Conservation (phyloP, 768 basidiomycete genomes). For the Tulasnella sp. region DNA sequence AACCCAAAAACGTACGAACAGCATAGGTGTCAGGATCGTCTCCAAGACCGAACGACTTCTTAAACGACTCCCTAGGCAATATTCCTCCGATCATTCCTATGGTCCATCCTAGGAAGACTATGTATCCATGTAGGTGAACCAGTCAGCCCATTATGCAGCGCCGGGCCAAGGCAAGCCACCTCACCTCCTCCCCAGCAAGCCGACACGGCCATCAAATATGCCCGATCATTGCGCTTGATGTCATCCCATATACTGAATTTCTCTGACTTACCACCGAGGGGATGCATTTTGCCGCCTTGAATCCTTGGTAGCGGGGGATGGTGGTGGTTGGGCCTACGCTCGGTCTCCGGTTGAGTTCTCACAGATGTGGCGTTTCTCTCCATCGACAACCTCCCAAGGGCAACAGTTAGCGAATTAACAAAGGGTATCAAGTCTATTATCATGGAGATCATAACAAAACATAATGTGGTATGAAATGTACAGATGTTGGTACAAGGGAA, state of each 20-base stretch:
- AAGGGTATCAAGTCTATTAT: neutral
- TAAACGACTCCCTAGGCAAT: constrained; percentile 9
- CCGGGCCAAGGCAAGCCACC: neutral
- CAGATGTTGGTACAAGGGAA: neutral
- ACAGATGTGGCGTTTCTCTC: neutral
- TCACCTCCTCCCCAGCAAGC: constrained; percentile 24
- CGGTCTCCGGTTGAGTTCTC: neutral
- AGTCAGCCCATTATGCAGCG: neutral
- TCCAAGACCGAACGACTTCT: constrained; percentile 16
- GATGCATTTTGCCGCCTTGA: neutral
- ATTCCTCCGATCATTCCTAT: constrained; percentile 13
- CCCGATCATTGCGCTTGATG: neutral
- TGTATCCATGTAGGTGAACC: neutral
- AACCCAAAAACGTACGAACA: constrained; percentile 13
- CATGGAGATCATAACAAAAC: neutral
- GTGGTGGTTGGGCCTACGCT: neutral
- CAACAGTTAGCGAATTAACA: neutral
- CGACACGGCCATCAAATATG: constrained; percentile 8
- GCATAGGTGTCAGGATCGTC: neutral
- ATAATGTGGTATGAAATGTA: neutral
- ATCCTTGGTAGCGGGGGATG: neutral
- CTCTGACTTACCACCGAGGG: neutral
- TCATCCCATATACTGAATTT: constrained; percentile 9
- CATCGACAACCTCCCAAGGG: neutral
- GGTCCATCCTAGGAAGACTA: neutral